Percentiles rank a stretch among this genome's conserved stretches.
Evolutionary conservation across 2,329 filamentous ascomycete species (phyloP).

Genomic region (Penicillium fuscoglaucum): DNA sequence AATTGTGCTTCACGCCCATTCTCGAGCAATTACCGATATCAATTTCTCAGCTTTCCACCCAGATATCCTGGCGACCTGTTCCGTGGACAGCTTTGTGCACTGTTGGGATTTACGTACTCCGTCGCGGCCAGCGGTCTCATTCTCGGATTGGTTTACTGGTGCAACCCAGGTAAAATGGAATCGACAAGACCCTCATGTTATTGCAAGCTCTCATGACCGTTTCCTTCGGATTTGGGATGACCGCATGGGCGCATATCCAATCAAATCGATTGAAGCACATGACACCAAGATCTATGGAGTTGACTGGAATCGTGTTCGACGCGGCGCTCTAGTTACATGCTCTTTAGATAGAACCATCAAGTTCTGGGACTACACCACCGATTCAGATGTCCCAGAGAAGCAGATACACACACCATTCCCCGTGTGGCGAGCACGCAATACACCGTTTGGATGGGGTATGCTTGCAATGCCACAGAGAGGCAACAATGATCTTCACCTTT

Average conservation of each 20-base stretch:
- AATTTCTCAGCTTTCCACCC: constrained; percentile 94
- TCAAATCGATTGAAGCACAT: constrained; percentile 84
- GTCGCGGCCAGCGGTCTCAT: constrained; percentile 71
- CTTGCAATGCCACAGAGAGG: constrained; percentile 91
- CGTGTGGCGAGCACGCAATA: constrained; percentile 87
- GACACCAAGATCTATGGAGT: constrained; percentile 92
- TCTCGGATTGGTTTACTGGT: constrained; percentile 90
- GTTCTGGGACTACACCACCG: constrained; percentile 78
- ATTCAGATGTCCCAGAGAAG: constrained; percentile 67
- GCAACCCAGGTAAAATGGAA: constrained; percentile 97
- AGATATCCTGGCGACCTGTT: constrained; percentile 84
- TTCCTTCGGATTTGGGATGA: constrained; percentile 90
- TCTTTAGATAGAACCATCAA: constrained; percentile 91
- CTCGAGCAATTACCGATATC: constrained; percentile 88
- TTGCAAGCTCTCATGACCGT: constrained; percentile 88
- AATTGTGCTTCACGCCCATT: constrained; percentile 81
- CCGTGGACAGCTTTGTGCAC: constrained; percentile 89
- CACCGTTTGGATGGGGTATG: constrained; percentile 82
- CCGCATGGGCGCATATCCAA: constrained; percentile 71
- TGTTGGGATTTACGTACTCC: constrained; percentile 84
- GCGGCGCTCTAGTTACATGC: constrained; percentile 76
- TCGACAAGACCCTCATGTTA: constrained; percentile 77
- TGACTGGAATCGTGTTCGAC: constrained; percentile 83
- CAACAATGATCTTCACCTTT: constrained; percentile 80
- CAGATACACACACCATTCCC: constrained; percentile 81